phyloP scores from a whole-genome alignment of 768 basidiomycete species.

The Asterophora lycoperdoides region DNA sequence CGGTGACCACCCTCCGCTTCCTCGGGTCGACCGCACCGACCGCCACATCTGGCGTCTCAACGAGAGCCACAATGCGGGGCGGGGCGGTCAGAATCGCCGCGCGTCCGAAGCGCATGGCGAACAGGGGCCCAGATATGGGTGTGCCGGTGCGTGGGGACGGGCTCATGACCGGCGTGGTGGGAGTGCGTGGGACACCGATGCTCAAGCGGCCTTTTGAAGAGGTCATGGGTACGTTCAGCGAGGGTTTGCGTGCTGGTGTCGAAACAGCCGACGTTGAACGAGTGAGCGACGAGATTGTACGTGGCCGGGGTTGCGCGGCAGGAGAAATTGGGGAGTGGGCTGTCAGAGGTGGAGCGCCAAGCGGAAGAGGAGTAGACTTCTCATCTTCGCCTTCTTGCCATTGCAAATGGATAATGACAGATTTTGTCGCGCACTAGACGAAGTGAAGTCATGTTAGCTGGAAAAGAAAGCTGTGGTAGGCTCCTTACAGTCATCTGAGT shows the following conservation, averaged over 20 bases:
- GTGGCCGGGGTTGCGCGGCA: conserved; percentile 31
- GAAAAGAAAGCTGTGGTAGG: background rate
- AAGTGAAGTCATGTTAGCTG: background rate
- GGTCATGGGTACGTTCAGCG: conserved; percentile 28
- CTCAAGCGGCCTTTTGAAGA: conserved; percentile 38
- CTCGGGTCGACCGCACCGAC: conserved; percentile 83
- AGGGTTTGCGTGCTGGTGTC: conserved; percentile 39
- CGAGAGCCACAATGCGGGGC: conserved; percentile 77
- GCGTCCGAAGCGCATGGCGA: conserved; percentile 54
- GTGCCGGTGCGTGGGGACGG: conserved; percentile 41
- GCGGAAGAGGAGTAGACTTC: conserved; percentile 17
- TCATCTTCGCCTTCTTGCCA: conserved; percentile 67
- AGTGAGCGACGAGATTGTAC: conserved; percentile 48
- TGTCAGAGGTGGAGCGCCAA: conserved; percentile 11
- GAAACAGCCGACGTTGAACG: conserved; percentile 40
- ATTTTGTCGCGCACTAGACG: conserved; percentile 80
- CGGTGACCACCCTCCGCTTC: conserved; percentile 81
- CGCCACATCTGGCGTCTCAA: conserved; percentile 87
- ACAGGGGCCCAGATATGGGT: conserved; percentile 32
- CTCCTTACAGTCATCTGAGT: conserved; percentile 78
- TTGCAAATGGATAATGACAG: conserved; percentile 77
- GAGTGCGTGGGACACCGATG: conserved; percentile 16
- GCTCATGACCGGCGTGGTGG: conserved; percentile 41
- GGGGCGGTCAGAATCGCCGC: conserved; percentile 78
- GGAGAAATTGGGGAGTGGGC: conserved; percentile 18